These are phyloP conservation scores for Meripilus lineatus DNA, from an alignment of 1,284 basidiomycete species.

Conservation along the genomic window DNA sequence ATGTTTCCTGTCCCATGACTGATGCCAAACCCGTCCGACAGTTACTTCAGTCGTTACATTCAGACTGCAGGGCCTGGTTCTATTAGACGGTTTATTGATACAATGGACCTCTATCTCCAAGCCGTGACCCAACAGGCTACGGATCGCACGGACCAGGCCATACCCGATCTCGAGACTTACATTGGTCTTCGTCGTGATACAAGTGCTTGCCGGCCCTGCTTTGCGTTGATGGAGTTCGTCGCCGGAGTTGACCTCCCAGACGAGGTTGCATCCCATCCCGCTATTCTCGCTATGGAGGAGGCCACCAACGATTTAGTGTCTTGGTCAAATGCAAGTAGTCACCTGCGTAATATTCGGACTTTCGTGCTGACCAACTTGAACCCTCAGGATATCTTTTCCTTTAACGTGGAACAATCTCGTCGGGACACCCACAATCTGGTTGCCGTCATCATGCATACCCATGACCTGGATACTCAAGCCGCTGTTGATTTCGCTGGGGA, in stretches of 20 bases:
- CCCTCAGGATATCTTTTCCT: slow-evolving; percentile 35
- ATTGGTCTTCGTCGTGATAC: slow-evolving; percentile 29
- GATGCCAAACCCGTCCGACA: no score
- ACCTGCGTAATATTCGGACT: neutral
- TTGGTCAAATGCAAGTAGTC: slow-evolving; percentile 35
- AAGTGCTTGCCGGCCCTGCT: slow-evolving; percentile 34
- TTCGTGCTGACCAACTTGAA: no score
- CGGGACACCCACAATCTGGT: slow-evolving; percentile 35
- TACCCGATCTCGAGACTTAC: slow-evolving; percentile 36
- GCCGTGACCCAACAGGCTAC: slow-evolving; percentile 31
- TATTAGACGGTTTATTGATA: slow-evolving; percentile 33
- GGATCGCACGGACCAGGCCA: slow-evolving; percentile 25
- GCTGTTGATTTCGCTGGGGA: slow-evolving; percentile 33
- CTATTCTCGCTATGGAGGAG: slow-evolving; percentile 31
- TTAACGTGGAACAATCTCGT: slow-evolving; percentile 33
- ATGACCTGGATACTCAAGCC: slow-evolving; percentile 27
- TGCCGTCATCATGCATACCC: slow-evolving; percentile 26
- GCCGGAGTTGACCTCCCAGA: slow-evolving; percentile 35
- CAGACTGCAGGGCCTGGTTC: slow-evolving; percentile 13
- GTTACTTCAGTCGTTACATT: slow-evolving; percentile 3
- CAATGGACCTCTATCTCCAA: slow-evolving; percentile 33
- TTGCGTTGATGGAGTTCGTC: slow-evolving; percentile 37
- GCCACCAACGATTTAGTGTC: slow-evolving; percentile 37
- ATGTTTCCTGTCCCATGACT: no score
- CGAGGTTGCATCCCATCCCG: slow-evolving; percentile 31